Evolutionary conservation across 495 filamentous ascomycete genomes (phyloP), one percentile per base, ranked within the genome.

Genomic region (Neurospora sp.): DNA sequence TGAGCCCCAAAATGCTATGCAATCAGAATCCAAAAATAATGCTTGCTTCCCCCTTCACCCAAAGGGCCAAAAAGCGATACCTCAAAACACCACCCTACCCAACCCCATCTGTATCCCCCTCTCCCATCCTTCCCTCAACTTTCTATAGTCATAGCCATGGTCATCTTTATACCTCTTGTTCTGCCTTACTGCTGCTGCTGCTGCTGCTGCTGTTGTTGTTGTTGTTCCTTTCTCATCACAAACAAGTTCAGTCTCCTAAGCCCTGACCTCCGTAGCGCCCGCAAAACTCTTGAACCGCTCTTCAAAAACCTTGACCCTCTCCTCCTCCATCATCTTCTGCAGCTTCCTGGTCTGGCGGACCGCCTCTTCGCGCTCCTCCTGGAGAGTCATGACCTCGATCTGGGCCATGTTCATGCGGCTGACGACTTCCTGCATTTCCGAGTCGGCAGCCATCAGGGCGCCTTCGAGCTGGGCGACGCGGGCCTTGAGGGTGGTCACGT

Each of bases 381-480:
- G 94, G 71, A 99, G 86, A 78, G 94, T 90, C 79, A 94, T 89
- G 43, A 99, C 96, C 82, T 97, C 94, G 72, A 97, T 94, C 84
- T 98, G 96, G 9, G 95, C 94, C 73, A 89, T 86, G 82, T 94
- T 97, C 94, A 99, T 97, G 71, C 92, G 87, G 71, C 91, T 86
- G 19, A 99, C 92, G 3, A 98, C 95, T 81, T 96, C 92, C 79
- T 95, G 89, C 96, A 99, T 98, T 85, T 98, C 95, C 72, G 85
- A 84, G 77, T 98, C 96, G 24, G 96, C 93, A 73, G 96, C 89
- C 34, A 86, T 83, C 24, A 98, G 85, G 13, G 94, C 91, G 72
- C 87, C 89, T 82, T 99, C 96, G 15, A 99, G 88, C 78, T 96
- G 93, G 40, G 78, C 69, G 24, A 83, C 82, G 38, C 79, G 77